Evolutionary conservation across 345 rosid genomes (phyloP), one percentile per base, ranked within the genome.

Genomic region (Pugionium dolabratum): DNA sequence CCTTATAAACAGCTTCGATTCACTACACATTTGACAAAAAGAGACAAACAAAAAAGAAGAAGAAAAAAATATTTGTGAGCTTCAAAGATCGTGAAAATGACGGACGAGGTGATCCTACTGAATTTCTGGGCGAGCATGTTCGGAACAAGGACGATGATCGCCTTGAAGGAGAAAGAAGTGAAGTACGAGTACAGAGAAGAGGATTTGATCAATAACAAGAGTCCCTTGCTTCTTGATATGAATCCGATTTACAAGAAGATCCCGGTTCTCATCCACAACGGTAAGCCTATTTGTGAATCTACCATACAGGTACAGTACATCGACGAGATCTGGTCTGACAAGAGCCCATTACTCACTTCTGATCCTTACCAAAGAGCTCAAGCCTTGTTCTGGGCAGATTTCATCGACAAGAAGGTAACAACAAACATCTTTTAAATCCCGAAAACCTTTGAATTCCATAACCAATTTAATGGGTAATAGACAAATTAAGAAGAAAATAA

Each of bases 401-500:
- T 41, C 54, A 44, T 66, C 4, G 68, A 70, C 27, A 48, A 49
- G 48, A 58, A 68, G 66, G 66, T 69, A 51, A 49, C 37, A 55
- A 55, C 67, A 9, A 55, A 2, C 32, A 31, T 2, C 32, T 31
- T 31, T 31, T 31, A 2, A 31, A 31, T 31, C 3, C 32, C 32
- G 32, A 31, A 31, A 31, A 18, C 18, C 18, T 18, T 18, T 18
- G 18, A 18, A 18, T 18, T 18, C 18, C 18, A 18, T 18, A 18
- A 18, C 18, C 18, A 18, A 18, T 18, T 18, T 18, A 18, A 18
- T 18, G 18, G 18, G 18, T 18, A 18, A 18, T 18, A 18, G 18
- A 18, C 18, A 18, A 18, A 18, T 18, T 18, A 18, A 18, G 18
- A 18, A 18, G 18, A 18, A 18, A 18, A 18, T 18, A 18, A 18